These are phyloP conservation scores for Cryptosporidium andersoni DNA, from an alignment of 169 alveolate genomes.

Conservation along the genomic window DNA sequence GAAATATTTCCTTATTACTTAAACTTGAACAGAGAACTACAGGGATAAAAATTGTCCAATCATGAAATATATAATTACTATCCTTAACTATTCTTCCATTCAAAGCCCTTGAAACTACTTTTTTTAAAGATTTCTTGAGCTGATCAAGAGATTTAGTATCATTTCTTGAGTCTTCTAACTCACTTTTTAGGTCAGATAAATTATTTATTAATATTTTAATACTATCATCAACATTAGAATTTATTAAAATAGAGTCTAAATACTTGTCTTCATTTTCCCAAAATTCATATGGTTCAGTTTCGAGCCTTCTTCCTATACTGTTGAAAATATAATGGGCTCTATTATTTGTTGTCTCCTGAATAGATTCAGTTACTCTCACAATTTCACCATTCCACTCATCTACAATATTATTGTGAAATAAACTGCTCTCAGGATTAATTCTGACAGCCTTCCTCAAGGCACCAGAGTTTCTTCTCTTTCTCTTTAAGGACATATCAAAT, in stretches of 20 bases:
- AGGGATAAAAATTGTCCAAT: slow-evolving; percentile 44
- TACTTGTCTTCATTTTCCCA: slow-evolving; percentile 25
- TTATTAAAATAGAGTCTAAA: slow-evolving; percentile 9
- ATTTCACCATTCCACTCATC: slow-evolving; percentile 66
- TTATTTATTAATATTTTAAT: slow-evolving; percentile 4
- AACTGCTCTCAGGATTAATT: not conserved
- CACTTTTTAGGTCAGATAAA: not conserved
- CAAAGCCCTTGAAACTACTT: not conserved
- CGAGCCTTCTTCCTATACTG: slow-evolving; percentile 46
- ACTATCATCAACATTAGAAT: slow-evolving; percentile 6
- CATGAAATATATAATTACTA: slow-evolving; percentile 8
- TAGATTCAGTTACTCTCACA: slow-evolving; percentile 10
- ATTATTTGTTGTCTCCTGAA: slow-evolving; percentile 1
- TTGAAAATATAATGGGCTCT: slow-evolving; percentile 13
- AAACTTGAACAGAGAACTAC: slow-evolving; percentile 28
- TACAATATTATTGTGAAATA: not conserved
- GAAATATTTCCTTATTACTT: slow-evolving; percentile 9
- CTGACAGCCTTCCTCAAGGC: not conserved
- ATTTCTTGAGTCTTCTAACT: not conserved
- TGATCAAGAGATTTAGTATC: not conserved
- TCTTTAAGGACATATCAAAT: not conserved
- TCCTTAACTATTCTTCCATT: slow-evolving; percentile 31
- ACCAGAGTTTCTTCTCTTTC: slow-evolving; percentile 3
- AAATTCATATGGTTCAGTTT: slow-evolving; percentile 7
- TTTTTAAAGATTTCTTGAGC: not conserved